Evolutionary conservation across 805 yeast species (phyloP), one percentile per base, ranked within the genome.

Genomic region (Starmera quercuum): DNA sequence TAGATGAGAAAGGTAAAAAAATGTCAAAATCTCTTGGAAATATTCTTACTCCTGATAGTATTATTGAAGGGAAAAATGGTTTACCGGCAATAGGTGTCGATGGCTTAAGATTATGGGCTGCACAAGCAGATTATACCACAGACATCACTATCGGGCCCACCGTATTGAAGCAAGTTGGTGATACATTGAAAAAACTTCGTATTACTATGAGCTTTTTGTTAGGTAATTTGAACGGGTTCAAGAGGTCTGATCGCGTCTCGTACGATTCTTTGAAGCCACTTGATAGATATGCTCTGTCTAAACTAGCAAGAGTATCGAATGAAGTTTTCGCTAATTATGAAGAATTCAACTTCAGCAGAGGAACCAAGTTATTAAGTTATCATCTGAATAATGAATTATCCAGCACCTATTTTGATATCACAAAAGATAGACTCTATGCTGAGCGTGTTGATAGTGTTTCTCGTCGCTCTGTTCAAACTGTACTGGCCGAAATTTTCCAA

Each of bases 1-100:
- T 92, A 39, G 98, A 92, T 59, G 85, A 77, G 43, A 73, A 78
- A 40, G 90, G 92, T 13, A 70, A 71, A 36, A 92, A 92, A 49
- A 90, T 90, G 97, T 88, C 97, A 4, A 92, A 92, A 52, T 85
- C 96, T 0, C 59, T 83, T 25, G 96, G 97, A 1, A 92, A 92
- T 46, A 78, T 78, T 0, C 71, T 88, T 15, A 54, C 71, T 2
- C 97, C 97, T 0, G 48, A 47, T 4, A 75, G 75, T 23, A 72
- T 86, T 7, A 73, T 90, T 23, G 59, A 71, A 24, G 95, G 94
- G 3, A 62, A 69, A 5, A 55, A 58, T 7, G 61, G 63, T 22
- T 45, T 73, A 12, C 84, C 86, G 1, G 66, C 77, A 11, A 60
- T 90, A 15, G 97, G 98, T 9, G 73, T 85, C 13, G 97, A 88